These are phyloP conservation scores for Calonectria hongkongensis DNA, from an alignment of 2,329 filamentous ascomycete genomes.

Conservation along the genomic window DNA sequence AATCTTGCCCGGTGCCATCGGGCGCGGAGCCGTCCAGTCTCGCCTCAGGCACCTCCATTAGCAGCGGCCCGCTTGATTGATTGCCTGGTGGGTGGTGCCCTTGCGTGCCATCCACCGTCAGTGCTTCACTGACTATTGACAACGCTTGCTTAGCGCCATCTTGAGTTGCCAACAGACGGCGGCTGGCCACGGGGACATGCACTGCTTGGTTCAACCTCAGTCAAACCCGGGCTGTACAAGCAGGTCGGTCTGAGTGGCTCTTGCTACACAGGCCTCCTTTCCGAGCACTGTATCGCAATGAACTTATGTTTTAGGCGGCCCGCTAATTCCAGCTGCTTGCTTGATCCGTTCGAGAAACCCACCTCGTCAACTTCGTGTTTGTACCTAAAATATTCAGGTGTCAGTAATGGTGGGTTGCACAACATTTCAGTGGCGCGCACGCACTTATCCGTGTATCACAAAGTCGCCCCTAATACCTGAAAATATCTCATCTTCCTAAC, in stretches of 20 bases:
- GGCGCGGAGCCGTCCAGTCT: slow-evolving; percentile 9
- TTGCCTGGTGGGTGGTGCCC: neutral
- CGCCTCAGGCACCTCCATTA: slow-evolving; percentile 22
- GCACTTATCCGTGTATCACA: slow-evolving; percentile 6
- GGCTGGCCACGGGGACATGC: neutral
- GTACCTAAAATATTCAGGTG: too few species aligned
- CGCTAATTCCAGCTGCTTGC: neutral
- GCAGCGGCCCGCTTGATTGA: neutral
- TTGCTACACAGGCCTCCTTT: neutral
- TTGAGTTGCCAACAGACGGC: neutral
- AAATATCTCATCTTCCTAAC: neutral
- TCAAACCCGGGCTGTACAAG: neutral
- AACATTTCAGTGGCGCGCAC: neutral
- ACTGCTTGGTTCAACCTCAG: slow-evolving; percentile 10
- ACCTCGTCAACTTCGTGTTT: neutral
- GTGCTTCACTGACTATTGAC: neutral
- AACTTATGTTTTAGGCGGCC: neutral
- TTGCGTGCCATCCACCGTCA: neutral
- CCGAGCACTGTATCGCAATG: neutral
- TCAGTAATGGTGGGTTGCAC: neutral
- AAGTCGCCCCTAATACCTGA: neutral
- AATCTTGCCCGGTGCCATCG: slow-evolving; percentile 12
- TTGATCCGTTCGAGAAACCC: neutral
- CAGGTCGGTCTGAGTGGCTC: neutral
- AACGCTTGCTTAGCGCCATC: neutral